Conservation (phyloP, 306 rosid species). For the Ceratonia siliqua region DNA sequence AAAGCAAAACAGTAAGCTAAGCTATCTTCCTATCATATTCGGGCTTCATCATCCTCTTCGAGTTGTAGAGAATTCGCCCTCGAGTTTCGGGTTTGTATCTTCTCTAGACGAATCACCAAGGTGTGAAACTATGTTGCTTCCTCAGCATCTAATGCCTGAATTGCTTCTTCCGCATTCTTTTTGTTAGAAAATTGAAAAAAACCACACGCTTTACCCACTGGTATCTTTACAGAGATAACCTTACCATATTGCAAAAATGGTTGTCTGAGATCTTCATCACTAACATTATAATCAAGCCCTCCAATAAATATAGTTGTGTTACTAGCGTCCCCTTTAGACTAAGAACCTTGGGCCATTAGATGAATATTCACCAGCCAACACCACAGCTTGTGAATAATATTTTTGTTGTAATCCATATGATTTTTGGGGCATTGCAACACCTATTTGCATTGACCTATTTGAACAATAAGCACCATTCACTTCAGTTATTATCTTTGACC, state of each 20-base stretch:
- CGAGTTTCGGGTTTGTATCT: too few species aligned
- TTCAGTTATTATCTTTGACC: constrained; percentile 54
- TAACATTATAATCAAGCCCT: constrained; percentile 71
- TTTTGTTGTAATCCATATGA: constrained; percentile 56
- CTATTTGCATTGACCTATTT: constrained; percentile 60
- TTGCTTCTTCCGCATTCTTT: too few species aligned
- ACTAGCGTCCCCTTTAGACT: constrained; percentile 53
- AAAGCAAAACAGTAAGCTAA: too few species aligned
- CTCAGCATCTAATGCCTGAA: too few species aligned
- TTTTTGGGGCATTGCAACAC: constrained; percentile 69
- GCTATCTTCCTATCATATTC: too few species aligned
- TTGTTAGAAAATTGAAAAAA: constrained; percentile 73
- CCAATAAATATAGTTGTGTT: constrained; percentile 78
- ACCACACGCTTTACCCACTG: constrained; percentile 72
- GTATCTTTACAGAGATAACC: constrained; percentile 70
- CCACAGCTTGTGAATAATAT: constrained; percentile 68
- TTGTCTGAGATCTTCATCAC: constrained; percentile 68
- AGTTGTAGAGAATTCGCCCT: too few species aligned
- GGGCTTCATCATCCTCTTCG: too few species aligned
- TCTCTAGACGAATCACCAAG: too few species aligned
- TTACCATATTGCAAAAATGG: constrained; percentile 67
- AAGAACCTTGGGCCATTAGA: constrained; percentile 62
- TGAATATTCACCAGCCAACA: constrained; percentile 69
- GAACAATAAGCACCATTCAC: constrained; percentile 66
- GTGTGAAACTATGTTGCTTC: too few species aligned